Evolutionary conservation across 257 asterid genomes (phyloP), one percentile per base, ranked within the genome.

Genomic region (Nicotiana obtusifolia): DNA sequence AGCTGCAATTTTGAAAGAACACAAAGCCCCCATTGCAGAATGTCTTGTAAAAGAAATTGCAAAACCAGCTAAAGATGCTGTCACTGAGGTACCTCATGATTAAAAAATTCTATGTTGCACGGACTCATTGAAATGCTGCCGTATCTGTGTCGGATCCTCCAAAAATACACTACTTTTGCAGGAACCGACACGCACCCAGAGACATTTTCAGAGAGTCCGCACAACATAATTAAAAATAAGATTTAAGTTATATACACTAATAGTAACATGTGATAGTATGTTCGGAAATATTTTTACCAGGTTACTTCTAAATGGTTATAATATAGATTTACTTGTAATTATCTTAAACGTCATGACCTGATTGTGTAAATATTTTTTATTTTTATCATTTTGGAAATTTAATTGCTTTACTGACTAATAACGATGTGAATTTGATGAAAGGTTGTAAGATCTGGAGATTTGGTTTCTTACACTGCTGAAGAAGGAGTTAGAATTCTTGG

Each of bases 31-130:
- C 3, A 95, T 95, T 69, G 99, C 97, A 10, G 99, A 95, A 80
- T 97, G 98, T 80, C 88, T 95, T 66, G 88, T 95, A 0, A 95
- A 95, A 82, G 99, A 95, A 87, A 95, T 95, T 33, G 99, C 99
- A 1, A 95, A 95, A 84, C 99, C 99, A 54, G 97, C 97, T 5
- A 95, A 95, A 80, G 99, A 95, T 85, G 90, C 99, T 17, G 94
- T 91, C 82, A 87, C 97, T 22, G 99, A 95, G 99, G 99, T 93
- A 82, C n/a, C 16, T 61, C 76, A 67, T 47, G 31, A 52, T 52
- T 52, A 13, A 13, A 13, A 14, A 8, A 9, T 37, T 37, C 59
- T 15, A 53, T 15, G 8, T 53, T 53, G 7, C 59, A 1, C 20
- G 3, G 20, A 5, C 20, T 53, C 7, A 4, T 0, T 2, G 7